Conservation (phyloP, 352 stramenopile species). For the Globisporangium cystogenes region DNA sequence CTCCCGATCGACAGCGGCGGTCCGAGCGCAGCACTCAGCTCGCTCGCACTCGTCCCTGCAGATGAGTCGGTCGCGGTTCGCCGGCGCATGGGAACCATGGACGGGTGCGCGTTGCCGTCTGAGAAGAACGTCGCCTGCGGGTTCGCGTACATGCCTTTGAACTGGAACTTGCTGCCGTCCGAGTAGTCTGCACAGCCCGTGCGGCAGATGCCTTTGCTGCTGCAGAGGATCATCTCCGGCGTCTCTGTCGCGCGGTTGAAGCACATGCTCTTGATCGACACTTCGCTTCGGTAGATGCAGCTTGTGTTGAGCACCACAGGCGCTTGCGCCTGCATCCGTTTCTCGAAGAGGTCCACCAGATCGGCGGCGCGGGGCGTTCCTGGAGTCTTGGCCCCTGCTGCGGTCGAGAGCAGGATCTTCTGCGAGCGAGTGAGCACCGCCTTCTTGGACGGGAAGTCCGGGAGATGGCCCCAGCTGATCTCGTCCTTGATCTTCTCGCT, state of each 20-base stretch:
- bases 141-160: constrained; percentile 70
- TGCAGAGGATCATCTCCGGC: constrained; percentile 67
- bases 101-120: constrained; percentile 10
- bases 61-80: constrained; percentile 9
- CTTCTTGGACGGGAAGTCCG: constrained; percentile 57
- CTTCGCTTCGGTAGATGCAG: constrained; percentile 77
- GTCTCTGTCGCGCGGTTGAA: constrained; percentile 61
- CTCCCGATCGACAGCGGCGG: constrained; percentile 16
- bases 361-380: constrained; percentile 33
- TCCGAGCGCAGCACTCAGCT: constrained; percentile 8
- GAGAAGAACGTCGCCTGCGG: constrained; percentile 37
- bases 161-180: constrained; percentile 70
- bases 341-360: constrained; percentile 54
- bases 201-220: constrained; percentile 68
- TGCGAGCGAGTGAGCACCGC: constrained; percentile 58
- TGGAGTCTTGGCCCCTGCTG: constrained; percentile 22
- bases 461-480: constrained; percentile 66
- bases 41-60: constrained; percentile 4
- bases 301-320: constrained; percentile 36
- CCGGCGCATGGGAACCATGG: constrained; percentile 20
- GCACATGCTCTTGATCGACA: constrained; percentile 80
- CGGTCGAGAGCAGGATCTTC: constrained; percentile 47
- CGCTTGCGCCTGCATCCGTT: constrained; percentile 32
- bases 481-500: constrained; percentile 73
- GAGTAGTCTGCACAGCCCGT: constrained; percentile 61